Evolutionary conservation across 345 rosid genomes (phyloP).

Genomic region (Carallia brachiata): DNA sequence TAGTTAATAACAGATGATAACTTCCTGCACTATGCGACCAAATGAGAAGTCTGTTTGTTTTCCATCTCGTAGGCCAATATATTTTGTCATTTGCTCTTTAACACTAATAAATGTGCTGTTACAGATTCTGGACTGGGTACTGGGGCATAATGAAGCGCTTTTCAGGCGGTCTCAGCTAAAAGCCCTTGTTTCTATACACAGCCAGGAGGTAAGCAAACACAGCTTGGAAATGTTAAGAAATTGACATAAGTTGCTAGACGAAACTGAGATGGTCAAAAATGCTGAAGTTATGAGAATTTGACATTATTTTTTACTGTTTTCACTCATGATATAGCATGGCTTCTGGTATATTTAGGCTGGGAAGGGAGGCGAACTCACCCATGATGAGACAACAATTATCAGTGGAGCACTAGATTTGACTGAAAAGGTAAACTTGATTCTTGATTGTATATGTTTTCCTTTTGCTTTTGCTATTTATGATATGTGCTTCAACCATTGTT

Average conservation of each 20-base stretch:
- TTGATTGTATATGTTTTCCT: no score
- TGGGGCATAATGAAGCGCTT: constrained; percentile 83
- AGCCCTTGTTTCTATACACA: constrained; percentile 88
- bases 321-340: constrained; percentile 26
- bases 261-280: not conserved
- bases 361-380: constrained; percentile 96
- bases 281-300: not conserved
- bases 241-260: constrained; percentile 10
- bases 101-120: constrained; percentile 13
- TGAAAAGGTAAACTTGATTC: constrained; percentile 48
- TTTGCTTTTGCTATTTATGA: no score
- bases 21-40: no score
- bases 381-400: constrained; percentile 91
- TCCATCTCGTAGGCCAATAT: no score
- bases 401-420: constrained; percentile 95
- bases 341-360: constrained; percentile 68
- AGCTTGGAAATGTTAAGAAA: not conserved
- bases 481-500: no score
- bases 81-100: not conserved
- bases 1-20: no score
- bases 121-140: constrained; percentile 75
- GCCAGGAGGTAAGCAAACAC: constrained; percentile 63
- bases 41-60: no score
- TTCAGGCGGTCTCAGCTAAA: constrained; percentile 94
- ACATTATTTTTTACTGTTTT: constrained; percentile 12